Evolutionary conservation across 169 alveolate genomes (phyloP).

Genomic region (Eimeria sp.): DNA sequence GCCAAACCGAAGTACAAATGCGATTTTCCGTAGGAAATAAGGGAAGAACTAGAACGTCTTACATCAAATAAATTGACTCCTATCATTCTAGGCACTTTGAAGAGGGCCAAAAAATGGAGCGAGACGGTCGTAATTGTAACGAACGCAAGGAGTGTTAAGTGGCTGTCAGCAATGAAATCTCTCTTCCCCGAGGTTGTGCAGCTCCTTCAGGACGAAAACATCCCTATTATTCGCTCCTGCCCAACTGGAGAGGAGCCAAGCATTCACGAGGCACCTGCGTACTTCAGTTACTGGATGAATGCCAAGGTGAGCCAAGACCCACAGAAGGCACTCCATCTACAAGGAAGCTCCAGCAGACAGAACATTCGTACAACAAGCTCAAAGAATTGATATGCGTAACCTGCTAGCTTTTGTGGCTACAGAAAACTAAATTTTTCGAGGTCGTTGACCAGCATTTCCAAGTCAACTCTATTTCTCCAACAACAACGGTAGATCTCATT

Average conservation of each 20-base stretch:
- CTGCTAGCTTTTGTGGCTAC: neutral
- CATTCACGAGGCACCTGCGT: slow-evolving; percentile 86
- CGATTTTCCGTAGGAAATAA: slow-evolving; percentile 78
- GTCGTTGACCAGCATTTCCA: slow-evolving; percentile 83
- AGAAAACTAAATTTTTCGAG: slow-evolving; percentile 88
- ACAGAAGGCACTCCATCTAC: neutral
- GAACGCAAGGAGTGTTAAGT: slow-evolving; percentile 90
- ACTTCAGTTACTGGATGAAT: slow-evolving; percentile 91
- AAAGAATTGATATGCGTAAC: neutral
- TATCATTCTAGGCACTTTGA: slow-evolving; percentile 84
- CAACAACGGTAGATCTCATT: slow-evolving; percentile 86
- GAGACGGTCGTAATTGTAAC: slow-evolving; percentile 91
- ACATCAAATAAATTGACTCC: slow-evolving; percentile 87
- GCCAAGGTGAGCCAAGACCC: slow-evolving; percentile 87
- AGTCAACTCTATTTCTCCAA: slow-evolving; percentile 56
- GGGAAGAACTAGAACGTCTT: slow-evolving; percentile 87
- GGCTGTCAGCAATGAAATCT: slow-evolving; percentile 89
- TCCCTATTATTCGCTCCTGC: slow-evolving; percentile 90
- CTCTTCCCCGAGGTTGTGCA: slow-evolving; percentile 89
- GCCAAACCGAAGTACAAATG: neutral
- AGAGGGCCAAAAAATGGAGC: slow-evolving; percentile 86
- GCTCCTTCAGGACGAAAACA: slow-evolving; percentile 85
- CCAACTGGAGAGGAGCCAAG: slow-evolving; percentile 89
- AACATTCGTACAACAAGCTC: neutral
- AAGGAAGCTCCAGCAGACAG: neutral